Evolutionary conservation across 805 yeast species (phyloP), one percentile per base, ranked within the genome.

Genomic region (Candida succiphila): DNA sequence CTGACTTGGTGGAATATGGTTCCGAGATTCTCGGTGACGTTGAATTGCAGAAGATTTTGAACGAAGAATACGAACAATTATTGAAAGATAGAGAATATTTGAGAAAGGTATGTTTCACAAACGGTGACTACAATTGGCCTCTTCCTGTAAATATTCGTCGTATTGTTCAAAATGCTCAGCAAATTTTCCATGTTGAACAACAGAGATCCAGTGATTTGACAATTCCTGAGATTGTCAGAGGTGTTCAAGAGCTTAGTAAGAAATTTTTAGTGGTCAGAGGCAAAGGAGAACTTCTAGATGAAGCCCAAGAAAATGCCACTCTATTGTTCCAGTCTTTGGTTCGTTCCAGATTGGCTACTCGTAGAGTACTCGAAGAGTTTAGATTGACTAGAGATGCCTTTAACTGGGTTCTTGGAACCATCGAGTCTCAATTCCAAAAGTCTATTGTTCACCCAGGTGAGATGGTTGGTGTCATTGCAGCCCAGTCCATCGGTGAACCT

Each of bases 401-500:
- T 52, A 87, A 88, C 44, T 92, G 98, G 98, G 94, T 86, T 30
- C 45, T 87, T 39, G 96, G 96, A 54, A 95, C 89, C 54, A 74
- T 92, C 43, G 96, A 88, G 54, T 75, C 92, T 22, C 96, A 88
- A 58, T 92, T 89, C 65, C 86, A 86, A 44, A 83, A 80, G 58
- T 77, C 96, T 7, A 67, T 84, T 55, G 96, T 87, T 29, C 89
- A 88, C 42, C 95, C 97, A 4, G 96, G 96, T 69, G 96, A 88
- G 57, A 88, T 88, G 96, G 96, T 88, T 37, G 96, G 96, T 67
- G 94, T 88, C 33, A 73, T 88, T 51, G 96, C 96, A 34, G 96
- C 96, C 2, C 96, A 88, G 65, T 86, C 95, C 25, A 88, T 88
- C 62, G 96, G 96, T 67, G 96, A 88, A 57, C 96, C 96, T 33